phyloP scores from a whole-genome alignment of 2,329 filamentous ascomycete species.

The Blumeria hordei region DNA sequence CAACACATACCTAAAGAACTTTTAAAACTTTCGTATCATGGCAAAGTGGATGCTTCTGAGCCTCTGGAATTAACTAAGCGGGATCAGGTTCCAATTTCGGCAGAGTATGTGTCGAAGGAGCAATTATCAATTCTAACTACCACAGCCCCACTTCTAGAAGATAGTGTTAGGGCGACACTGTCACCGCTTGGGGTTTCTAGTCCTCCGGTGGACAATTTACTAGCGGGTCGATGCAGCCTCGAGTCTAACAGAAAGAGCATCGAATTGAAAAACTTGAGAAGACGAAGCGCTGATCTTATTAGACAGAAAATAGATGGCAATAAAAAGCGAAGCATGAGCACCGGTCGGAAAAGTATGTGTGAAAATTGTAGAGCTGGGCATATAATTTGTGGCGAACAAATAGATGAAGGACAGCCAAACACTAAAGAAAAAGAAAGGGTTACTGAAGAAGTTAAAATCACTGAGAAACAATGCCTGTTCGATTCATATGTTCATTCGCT shows the following conservation, averaged over 20 bases:
- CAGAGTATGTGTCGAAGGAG: slow-evolving; percentile 6
- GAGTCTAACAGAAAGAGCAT: slow-evolving; percentile 27
- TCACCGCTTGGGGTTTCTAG: slow-evolving; percentile 24
- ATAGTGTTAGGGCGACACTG: slow-evolving; percentile 36
- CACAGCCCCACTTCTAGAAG: slow-evolving; percentile 18
- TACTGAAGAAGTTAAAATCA: slow-evolving; percentile 15
- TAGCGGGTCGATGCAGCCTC: slow-evolving; percentile 21
- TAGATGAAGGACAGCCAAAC: too few species aligned
- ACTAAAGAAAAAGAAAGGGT: too few species aligned
- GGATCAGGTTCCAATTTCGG: not conserved
- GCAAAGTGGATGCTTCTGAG: slow-evolving; percentile 3
- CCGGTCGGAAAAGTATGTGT: slow-evolving; percentile 26
- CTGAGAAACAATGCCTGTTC: slow-evolving; percentile 34
- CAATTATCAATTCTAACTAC: slow-evolving; percentile 9
- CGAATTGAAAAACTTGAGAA: slow-evolving; percentile 18
- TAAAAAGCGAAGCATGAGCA: slow-evolving; percentile 38
- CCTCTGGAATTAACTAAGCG: slow-evolving; percentile 7
- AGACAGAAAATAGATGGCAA: slow-evolving; percentile 18
- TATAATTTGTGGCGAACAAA: slow-evolving; percentile 16
- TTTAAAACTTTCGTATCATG: slow-evolving; percentile 1
- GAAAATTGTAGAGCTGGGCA: slow-evolving; percentile 21
- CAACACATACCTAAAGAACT: slow-evolving; percentile 14
- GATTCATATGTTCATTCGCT: slow-evolving; percentile 55
- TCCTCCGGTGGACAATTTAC: slow-evolving; percentile 15
- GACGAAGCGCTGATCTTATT: slow-evolving; percentile 28